Percentiles rank a stretch among this genome's conserved stretches.
Evolutionary conservation across 192 early-diverging fungal genomes (phyloP).

Genomic region (Entomortierella parvispora): DNA sequence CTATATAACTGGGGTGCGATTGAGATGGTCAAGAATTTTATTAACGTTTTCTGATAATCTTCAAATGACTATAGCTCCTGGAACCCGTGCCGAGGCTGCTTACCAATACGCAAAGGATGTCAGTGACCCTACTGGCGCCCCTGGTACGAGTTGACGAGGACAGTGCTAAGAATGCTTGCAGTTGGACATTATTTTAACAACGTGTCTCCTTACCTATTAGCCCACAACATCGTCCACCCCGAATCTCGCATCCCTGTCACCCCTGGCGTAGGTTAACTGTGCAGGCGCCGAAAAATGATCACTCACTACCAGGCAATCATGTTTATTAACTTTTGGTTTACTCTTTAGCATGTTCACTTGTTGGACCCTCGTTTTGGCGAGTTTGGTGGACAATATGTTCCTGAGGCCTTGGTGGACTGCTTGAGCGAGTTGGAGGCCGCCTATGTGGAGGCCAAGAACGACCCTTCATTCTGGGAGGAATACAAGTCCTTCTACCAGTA

Average conservation of each 20-base stretch:
- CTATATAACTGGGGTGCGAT: background rate
- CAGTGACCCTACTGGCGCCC: slow-evolving; percentile 43
- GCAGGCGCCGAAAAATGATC: background rate
- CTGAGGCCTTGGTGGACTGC: slow-evolving; percentile 97
- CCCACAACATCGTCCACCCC: slow-evolving; percentile 27
- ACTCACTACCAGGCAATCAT: background rate
- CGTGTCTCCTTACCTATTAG: background rate
- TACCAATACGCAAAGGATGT: slow-evolving; percentile 62
- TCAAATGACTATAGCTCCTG: slow-evolving; percentile 23
- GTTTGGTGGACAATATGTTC: slow-evolving; percentile 97
- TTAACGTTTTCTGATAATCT: background rate
- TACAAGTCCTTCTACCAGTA: slow-evolving; percentile 90
- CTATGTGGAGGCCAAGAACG: slow-evolving; percentile 82
- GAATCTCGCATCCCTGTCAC: slow-evolving; percentile 32
- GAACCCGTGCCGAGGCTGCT: slow-evolving; percentile 53
- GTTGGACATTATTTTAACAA: background rate
- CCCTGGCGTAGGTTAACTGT: slow-evolving; percentile 26
- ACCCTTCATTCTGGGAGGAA: slow-evolving; percentile 94
- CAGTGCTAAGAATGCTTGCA: background rate
- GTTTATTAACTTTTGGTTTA: background rate
- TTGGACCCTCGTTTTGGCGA: slow-evolving; percentile 88
- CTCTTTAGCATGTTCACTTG: slow-evolving; percentile 57
- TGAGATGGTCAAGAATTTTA: background rate
- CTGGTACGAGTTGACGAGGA: slow-evolving; percentile 24
- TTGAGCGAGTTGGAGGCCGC: slow-evolving; percentile 88